Evolutionary conservation across 2,329 filamentous ascomycete genomes (phyloP), one percentile per base, ranked within the genome.

Genomic region (Aspergillus sergii): DNA sequence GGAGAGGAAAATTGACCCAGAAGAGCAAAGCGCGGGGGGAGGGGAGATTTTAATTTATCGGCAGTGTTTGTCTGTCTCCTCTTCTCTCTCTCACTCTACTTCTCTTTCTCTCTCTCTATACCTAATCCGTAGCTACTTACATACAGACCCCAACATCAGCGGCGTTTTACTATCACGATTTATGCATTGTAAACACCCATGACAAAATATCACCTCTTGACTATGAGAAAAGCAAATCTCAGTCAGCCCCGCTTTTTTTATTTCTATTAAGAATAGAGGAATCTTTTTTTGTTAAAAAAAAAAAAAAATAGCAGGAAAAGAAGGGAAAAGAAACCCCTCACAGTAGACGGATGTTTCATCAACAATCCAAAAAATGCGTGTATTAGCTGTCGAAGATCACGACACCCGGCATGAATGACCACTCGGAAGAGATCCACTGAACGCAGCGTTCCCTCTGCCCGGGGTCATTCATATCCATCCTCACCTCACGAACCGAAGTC

Each of bases 21-120:
- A 55, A 55, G 34, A 55, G 51, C 51, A 55, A 55, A 55, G 51
- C 51, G 51, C 51, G 51, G 32, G 51, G 51, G 28, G 50, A 12
- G 10, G 5, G 30, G 51, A 7, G 16, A 19, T 32, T 32, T 34
- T 21, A 51, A 51, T 51, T 39, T 39, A 55, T n/a, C 39, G 39
- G 39, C 3, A 36, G 5, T 16, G 34, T 14, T n/a, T 41, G 39
- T 41, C 39, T 19, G 16, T 34, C 16, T 39, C 14, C 28, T 51
- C 26, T n/a, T 32, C 10, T 53, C 21, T 50, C n/a, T 51, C 48
- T 51, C 28, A 23, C 19, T 30, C 48, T 51, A 10, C 30, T 8
- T 34, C 26, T 53, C 28, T 34, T 6, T 34, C 28, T 32, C 4
- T 21, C 28, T 55, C 48, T 51, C 48, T 51, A 51, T n/a, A 21